Base-by-base conservation (phyloP, 1,284 basidiomycete species). In the Xerocomus minutiporus region DNA sequence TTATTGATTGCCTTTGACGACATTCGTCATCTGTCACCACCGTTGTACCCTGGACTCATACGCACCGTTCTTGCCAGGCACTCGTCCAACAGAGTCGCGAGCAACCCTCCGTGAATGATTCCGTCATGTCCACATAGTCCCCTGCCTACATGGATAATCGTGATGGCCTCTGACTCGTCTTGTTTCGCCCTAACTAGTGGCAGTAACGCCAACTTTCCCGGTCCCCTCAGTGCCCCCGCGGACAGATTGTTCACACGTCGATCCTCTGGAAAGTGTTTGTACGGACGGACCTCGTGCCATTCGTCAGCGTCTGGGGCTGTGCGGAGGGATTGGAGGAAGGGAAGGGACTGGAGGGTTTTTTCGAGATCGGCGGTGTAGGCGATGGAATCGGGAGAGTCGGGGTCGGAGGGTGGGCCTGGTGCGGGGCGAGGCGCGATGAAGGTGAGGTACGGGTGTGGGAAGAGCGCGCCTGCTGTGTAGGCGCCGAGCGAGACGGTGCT, bases 111-210 rank as follows among this genome's bases (percentile, higher is more conserved):
- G 66, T 98, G 96, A 2, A 97, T 74, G 58, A 98, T 91, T 0
- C 94, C 94, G 69, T 96, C 93, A 62, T 96, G 93, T 2, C 91
- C 92, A 65, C 95, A 97, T 47, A 98, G 63, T 5, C 85, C 86
- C 35, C 89, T 73, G 1, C 96, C 95, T 8, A 97, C 75, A 66
- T 97, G 95, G 1, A 93, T 56, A 54, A 97, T 73, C 12, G 83
- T 76, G 53, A 84, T 65, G 7, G 80, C 80, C 71, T 92, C 86
- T 8, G 74, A 78, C 66, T 92, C 89, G 69, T 96, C 90, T 53
- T 75, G 75, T 62, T 77, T 81, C n/a, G 82, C 82, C 17, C 93
- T 79, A 6, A 91, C 80, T 2, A 96, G 61, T 2, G 93, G 91
- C 23, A 80, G 75, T 47, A 94, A 68, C 0, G 91, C 90, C 5